Evolutionary conservation across 2,329 filamentous ascomycete species (phyloP).

Genomic region (Fusarium guadeloupense): DNA sequence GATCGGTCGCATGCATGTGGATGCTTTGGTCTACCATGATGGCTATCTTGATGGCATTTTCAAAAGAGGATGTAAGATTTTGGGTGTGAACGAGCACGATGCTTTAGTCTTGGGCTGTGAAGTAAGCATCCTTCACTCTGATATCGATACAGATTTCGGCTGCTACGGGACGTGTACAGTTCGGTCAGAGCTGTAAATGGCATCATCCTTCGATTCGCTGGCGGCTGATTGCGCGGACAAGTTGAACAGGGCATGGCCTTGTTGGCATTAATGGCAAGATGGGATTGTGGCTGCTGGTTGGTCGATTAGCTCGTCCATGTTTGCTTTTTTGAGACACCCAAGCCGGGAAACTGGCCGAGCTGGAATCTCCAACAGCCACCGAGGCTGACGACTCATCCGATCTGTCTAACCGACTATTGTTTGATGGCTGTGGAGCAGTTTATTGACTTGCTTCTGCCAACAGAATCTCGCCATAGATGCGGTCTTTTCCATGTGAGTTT

Average conservation of each 20-base stretch:
- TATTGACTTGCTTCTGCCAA: no score
- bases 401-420: slow-evolving; percentile 10
- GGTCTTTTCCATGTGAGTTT: no score
- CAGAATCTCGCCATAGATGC: no score
- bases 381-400: slow-evolving; percentile 20
- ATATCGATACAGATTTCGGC: slow-evolving; percentile 11
- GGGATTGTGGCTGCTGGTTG: slow-evolving; percentile 28
- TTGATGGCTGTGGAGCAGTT: not conserved
- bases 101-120: not conserved
- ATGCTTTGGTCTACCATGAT: slow-evolving; percentile 13
- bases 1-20: slow-evolving; percentile 38
- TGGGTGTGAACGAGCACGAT: not conserved
- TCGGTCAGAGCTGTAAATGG: slow-evolving; percentile 8
- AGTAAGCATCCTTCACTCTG: not conserved
- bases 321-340: slow-evolving; percentile 40
- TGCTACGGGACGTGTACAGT: slow-evolving; percentile 21
- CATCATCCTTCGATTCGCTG: slow-evolving; percentile 21
- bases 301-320: slow-evolving; percentile 25
- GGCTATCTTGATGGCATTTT: slow-evolving; percentile 16
- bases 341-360: slow-evolving; percentile 24
- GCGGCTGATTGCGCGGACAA: slow-evolving; percentile 22
- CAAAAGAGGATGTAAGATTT: slow-evolving; percentile 7
- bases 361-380: slow-evolving; percentile 35
- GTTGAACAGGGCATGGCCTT: slow-evolving; percentile 37
- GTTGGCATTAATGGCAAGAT: slow-evolving; percentile 23